These are phyloP conservation scores for Neurospora sp. DNA, from an alignment of 495 filamentous ascomycete genomes.

Conservation along the genomic window DNA sequence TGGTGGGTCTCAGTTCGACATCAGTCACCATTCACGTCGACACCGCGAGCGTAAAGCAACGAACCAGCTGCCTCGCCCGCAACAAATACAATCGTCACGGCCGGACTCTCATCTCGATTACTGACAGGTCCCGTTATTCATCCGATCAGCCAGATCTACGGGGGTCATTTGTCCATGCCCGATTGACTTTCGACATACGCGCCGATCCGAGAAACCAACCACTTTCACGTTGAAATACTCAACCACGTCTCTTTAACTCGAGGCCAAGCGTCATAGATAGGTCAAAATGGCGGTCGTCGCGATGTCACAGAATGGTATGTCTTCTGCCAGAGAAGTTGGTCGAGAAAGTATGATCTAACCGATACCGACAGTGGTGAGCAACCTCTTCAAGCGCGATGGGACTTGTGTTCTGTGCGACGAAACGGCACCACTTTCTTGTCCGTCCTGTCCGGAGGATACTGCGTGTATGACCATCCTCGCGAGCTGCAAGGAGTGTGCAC, in stretches of 20 bases:
- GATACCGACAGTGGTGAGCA: background rate
- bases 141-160: constrained; percentile 15
- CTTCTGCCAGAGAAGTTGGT: background rate
- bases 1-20: background rate
- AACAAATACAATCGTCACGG: background rate
- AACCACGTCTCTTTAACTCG: background rate
- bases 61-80: background rate
- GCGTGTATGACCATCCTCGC: constrained; percentile 28
- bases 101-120: background rate
- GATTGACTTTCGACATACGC: background rate
- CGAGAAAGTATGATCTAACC: background rate
- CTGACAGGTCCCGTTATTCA: background rate
- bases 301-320: constrained; percentile 4
- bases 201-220: constrained; percentile 4
- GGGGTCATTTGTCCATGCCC: constrained; percentile 6
- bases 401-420: constrained; percentile 15
- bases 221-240: background rate
- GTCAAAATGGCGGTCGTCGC: constrained; percentile 9
- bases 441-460: constrained; percentile 10
- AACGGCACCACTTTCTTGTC: constrained; percentile 13
- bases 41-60: background rate
- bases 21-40: background rate
- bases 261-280: background rate
- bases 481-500: constrained; percentile 24
- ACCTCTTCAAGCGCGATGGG: constrained; percentile 13